These are phyloP conservation scores for Hansenula lynferdii DNA, from an alignment of 1,139 yeast species.

Conservation along the genomic window DNA sequence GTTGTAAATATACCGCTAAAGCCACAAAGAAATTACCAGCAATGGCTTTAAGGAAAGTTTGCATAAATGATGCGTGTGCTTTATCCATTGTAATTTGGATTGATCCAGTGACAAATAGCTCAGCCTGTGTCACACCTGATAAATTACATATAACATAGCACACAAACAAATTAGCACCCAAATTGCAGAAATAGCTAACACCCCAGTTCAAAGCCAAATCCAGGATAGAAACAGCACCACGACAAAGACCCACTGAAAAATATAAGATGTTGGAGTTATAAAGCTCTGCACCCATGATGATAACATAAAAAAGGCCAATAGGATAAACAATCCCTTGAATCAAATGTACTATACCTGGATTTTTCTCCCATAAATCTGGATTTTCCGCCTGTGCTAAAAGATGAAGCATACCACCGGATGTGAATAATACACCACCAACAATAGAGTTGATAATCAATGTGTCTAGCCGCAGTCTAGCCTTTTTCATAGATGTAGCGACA, in stretches of 20 bases:
- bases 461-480: conserved; percentile 59
- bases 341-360: conserved; percentile 50
- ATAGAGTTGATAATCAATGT: conserved; percentile 56
- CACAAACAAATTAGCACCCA: conserved; percentile 60
- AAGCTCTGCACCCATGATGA: conserved; percentile 66
- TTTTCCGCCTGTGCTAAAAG: conserved; percentile 50
- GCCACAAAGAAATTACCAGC: conserved; percentile 78
- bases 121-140: conserved; percentile 41
- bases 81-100: conserved; percentile 42
- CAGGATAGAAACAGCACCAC: conserved; percentile 62
- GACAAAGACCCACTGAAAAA: conserved; percentile 59
- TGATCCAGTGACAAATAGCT: conserved; percentile 41
- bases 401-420: conserved; percentile 71
- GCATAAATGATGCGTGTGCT: conserved; percentile 42
- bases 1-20: conserved; percentile 67
- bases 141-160: conserved; percentile 56
- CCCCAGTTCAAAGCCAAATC: conserved; percentile 65
- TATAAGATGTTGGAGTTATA: conserved; percentile 69
- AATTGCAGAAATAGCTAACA: conserved; percentile 63
- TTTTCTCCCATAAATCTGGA: conserved; percentile 33
- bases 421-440: conserved; percentile 65
- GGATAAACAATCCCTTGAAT: conserved; percentile 58
- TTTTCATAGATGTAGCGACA: conserved; percentile 80
- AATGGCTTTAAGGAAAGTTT: conserved; percentile 58
- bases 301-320: conserved; percentile 69